Evolutionary conservation across 2,329 filamentous ascomycete species (phyloP).

Genomic region (Neurospora crassa): DNA sequence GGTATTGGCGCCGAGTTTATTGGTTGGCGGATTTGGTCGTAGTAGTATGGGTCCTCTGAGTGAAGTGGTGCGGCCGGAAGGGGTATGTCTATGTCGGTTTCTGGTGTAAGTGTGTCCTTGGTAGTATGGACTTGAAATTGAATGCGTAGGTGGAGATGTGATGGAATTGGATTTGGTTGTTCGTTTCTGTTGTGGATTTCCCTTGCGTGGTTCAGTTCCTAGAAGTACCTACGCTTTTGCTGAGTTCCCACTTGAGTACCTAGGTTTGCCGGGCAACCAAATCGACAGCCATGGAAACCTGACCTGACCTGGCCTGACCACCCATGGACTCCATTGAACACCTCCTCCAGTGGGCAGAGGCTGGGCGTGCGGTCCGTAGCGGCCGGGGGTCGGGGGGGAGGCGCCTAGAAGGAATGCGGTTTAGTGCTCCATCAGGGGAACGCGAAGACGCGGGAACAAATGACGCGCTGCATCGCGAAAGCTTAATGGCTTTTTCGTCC

Average conservation of each 20-base stretch:
- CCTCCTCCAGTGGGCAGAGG: not conserved
- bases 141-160: not conserved
- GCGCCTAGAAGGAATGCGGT: not conserved
- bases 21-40: not conserved
- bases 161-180: not conserved
- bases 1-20: not conserved
- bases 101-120: not conserved
- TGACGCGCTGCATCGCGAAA: not conserved
- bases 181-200: not conserved
- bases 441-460: not conserved
- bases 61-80: not conserved
- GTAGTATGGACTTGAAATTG: not conserved
- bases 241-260: not conserved
- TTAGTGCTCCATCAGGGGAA: not conserved
- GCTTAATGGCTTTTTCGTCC: not conserved
- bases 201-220: not conserved
- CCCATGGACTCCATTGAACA: not conserved
- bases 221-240: not conserved
- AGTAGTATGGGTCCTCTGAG: not conserved
- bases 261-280: not conserved
- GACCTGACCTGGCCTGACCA: not conserved
- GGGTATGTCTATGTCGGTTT: not conserved
- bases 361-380: not conserved
- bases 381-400: not conserved
- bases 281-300: not conserved